phyloP scores from a whole-genome alignment of 306 rosid species.

The Sicyos edulis region DNA sequence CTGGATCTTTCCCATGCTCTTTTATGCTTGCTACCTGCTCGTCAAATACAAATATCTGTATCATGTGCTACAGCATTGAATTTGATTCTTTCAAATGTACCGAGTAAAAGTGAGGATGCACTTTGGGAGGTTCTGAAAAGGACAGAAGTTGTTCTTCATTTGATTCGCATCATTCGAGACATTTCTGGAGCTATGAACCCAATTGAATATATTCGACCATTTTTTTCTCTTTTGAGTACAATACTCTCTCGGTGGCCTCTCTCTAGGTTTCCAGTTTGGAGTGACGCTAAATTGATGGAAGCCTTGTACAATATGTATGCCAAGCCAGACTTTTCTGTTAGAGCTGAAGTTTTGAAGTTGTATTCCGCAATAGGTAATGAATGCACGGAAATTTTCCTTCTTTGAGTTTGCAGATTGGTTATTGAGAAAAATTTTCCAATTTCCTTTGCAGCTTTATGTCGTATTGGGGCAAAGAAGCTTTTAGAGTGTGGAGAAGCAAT shows the following conservation, averaged over 20 bases:
- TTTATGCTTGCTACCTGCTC: conserved; percentile 47
- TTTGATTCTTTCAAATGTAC: conserved; percentile 46
- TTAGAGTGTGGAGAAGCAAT: conserved; percentile 50
- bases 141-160: conserved; percentile 34
- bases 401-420: conserved; percentile 10
- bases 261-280: conserved; percentile 62
- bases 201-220: conserved; percentile 47
- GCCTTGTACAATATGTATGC: conserved; percentile 36
- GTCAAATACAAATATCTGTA: conserved; percentile 46
- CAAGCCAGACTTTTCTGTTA: conserved; percentile 33
- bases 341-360: conserved; percentile 57
- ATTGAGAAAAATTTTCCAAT: conserved; percentile 11
- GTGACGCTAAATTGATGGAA: conserved; percentile 46
- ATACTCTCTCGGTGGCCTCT: conserved; percentile 61
- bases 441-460: conserved; percentile 64
- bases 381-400: not conserved
- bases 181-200: conserved; percentile 33
- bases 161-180: conserved; percentile 35
- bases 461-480: conserved; percentile 51
- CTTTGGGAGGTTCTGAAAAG: conserved; percentile 53
- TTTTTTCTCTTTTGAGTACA: conserved; percentile 66
- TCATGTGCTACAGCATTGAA: conserved; percentile 58
- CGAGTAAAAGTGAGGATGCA: conserved; percentile 42
- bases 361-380: conserved; percentile 73
- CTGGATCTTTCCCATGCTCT: conserved; percentile 62